phyloP scores from a whole-genome alignment of 1,284 basidiomycete species.

The Tilletiaria anomala region DNA sequence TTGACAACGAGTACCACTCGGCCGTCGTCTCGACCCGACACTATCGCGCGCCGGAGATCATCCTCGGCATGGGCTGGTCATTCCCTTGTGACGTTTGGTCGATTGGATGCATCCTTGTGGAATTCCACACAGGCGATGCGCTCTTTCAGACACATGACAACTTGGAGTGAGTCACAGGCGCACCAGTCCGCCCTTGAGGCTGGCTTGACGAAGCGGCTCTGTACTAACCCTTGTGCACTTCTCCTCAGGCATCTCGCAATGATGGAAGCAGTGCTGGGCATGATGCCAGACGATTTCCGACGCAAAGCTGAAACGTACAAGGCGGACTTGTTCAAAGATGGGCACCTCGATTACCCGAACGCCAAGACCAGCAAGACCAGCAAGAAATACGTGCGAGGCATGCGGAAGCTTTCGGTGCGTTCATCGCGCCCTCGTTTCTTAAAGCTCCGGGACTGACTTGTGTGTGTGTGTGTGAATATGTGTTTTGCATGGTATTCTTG shows the following conservation, averaged over 20 bases:
- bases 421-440: no score
- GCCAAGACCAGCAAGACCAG: constrained; percentile 71
- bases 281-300: constrained; percentile 71
- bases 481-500: no score
- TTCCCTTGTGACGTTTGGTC: constrained; percentile 98
- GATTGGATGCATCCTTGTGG: constrained; percentile 93
- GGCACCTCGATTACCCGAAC: constrained; percentile 79
- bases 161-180: constrained; percentile 48
- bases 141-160: constrained; percentile 99
- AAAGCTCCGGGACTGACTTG: no score
- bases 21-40: constrained; percentile 94
- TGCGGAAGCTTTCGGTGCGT: constrained; percentile 58
- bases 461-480: no score
- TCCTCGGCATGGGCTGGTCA: constrained; percentile 91
- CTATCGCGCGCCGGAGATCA: constrained; percentile 98
- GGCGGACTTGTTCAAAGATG: constrained; percentile 81
- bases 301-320: constrained; percentile 49
- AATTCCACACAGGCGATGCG: constrained; percentile 94
- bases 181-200: not conserved
- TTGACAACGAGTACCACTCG: constrained; percentile 95
- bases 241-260: constrained; percentile 66
- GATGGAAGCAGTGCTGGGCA: constrained; percentile 99
- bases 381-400: constrained; percentile 80
- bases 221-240: not conserved
- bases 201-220: not conserved